These are phyloP conservation scores for Plasmodium gallinaceum DNA, from an alignment of 169 alveolate genomes.

Conservation along the genomic window DNA sequence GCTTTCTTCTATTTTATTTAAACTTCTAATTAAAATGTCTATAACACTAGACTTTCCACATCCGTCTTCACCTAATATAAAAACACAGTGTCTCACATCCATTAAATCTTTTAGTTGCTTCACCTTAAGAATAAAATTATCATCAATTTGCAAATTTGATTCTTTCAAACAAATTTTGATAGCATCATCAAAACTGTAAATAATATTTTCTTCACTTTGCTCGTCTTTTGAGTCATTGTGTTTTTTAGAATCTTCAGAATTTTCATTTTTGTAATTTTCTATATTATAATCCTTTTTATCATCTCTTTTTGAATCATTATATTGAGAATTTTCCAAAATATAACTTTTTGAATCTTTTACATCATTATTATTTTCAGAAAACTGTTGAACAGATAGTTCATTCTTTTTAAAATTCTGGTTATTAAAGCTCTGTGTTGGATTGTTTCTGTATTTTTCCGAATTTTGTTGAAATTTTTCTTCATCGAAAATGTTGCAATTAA, in stretches of 20 bases:
- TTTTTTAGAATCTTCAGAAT: neutral
- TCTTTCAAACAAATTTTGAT: conserved; percentile 45
- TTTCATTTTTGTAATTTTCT: neutral
- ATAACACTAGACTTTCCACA: conserved; percentile 96
- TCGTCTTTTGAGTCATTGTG: neutral
- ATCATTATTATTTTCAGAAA: conserved; percentile 1
- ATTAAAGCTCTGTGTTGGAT: neutral
- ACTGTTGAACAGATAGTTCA: neutral
- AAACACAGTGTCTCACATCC: conserved; percentile 96
- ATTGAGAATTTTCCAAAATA: neutral
- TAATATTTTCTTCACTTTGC: neutral
- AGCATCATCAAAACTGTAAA: conserved; percentile 51
- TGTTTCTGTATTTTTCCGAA: neutral
- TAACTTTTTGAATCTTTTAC: neutral
- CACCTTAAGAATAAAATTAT: conserved; percentile 85
- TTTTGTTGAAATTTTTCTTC: neutral
- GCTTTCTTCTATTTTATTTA: conserved; percentile 89
- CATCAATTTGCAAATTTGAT: conserved; percentile 68
- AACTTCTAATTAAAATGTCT: conserved; percentile 91
- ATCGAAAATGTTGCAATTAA: conserved; percentile 20
- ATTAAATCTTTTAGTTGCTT: conserved; percentile 91
- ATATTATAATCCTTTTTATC: neutral
- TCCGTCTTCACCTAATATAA: conserved; percentile 97
- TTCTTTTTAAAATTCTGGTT: neutral
- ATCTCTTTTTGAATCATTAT: neutral